phyloP scores from a whole-genome alignment of 306 rosid genomes.

The Fagus sylvatica region DNA sequence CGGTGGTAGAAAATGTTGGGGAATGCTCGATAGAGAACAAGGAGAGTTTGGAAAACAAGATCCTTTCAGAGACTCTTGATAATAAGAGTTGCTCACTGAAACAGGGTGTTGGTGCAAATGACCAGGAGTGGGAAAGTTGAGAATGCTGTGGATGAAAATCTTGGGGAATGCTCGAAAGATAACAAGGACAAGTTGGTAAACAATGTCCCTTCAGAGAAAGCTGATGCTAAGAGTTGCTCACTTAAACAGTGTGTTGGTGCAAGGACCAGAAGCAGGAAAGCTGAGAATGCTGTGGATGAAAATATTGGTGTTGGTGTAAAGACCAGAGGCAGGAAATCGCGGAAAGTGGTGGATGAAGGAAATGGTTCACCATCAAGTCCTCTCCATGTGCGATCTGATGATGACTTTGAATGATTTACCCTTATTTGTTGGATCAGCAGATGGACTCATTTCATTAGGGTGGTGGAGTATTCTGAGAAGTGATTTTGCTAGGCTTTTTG shows the following conservation, averaged over 20 bases:
- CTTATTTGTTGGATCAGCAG: neutral
- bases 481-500: neutral
- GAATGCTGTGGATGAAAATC: neutral
- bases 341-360: constrained; percentile 18
- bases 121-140: neutral
- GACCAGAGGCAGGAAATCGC: constrained; percentile 5
- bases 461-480: neutral
- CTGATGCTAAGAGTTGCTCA: neutral
- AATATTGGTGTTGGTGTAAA: neutral
- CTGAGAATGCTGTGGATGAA: neutral
- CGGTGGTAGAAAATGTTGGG: neutral
- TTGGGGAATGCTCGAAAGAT: neutral
- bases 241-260: constrained; percentile 4
- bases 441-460: neutral
- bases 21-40: neutral
- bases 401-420: constrained; percentile 16
- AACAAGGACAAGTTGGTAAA: neutral
- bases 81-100: neutral
- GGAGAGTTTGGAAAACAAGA: neutral
- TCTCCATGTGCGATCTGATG: constrained; percentile 31
- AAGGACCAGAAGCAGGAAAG: constrained; percentile 25
- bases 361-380: constrained; percentile 49
- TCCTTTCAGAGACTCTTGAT: neutral
- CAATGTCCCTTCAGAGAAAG: neutral
- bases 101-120: neutral